Percentiles rank a stretch among this genome's conserved stretches.
These are phyloP conservation scores for Sordariomycetes sp. DNA, from an alignment of 2,329 filamentous ascomycete genomes.

Conservation along the genomic window DNA sequence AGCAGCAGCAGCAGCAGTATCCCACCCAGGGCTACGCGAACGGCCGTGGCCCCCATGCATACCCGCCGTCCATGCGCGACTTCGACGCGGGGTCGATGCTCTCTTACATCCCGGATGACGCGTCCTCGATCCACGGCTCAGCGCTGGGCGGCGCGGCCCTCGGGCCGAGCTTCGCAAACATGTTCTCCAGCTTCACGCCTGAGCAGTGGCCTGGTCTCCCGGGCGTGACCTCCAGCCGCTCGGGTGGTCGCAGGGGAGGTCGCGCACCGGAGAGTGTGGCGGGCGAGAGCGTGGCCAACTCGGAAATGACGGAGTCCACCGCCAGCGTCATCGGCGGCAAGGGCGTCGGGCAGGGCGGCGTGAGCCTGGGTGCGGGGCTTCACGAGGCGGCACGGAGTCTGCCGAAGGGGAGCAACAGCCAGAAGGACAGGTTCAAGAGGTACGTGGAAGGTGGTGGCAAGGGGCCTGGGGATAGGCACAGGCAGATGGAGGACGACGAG, in stretches of 20 bases:
- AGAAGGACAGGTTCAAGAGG: slow-evolving; percentile 74
- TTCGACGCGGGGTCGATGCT: slow-evolving; percentile 80
- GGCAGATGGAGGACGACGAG: slow-evolving; percentile 79
- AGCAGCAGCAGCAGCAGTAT: slow-evolving; percentile 44
- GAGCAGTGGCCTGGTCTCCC: slow-evolving; percentile 81
- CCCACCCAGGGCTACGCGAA: slow-evolving; percentile 24
- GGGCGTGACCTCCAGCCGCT: slow-evolving; percentile 52
- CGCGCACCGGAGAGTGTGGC: slow-evolving; percentile 69
- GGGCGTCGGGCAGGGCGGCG: slow-evolving; percentile 72
- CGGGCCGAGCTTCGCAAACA: slow-evolving; percentile 66
- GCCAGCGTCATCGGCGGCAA: slow-evolving; percentile 68
- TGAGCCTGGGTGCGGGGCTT: slow-evolving; percentile 73
- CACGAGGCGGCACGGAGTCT: slow-evolving; percentile 61
- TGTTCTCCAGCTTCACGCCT: slow-evolving; percentile 86
- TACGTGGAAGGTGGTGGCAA: slow-evolving; percentile 83
- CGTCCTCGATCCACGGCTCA: slow-evolving; percentile 90
- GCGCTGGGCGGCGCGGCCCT: slow-evolving; percentile 79
- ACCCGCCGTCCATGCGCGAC: slow-evolving; percentile 28
- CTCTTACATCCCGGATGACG: slow-evolving; percentile 93
- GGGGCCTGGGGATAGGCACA: slow-evolving; percentile 44
- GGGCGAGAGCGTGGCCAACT: slow-evolving; percentile 85
- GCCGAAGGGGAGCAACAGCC: slow-evolving; percentile 9
- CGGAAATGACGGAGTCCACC: slow-evolving; percentile 77
- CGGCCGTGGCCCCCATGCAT: slow-evolving; percentile 16
- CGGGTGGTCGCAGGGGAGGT: slow-evolving; percentile 55